Percentiles rank a stretch among this genome's conserved stretches.
Evolutionary conservation across 768 basidiomycete genomes (phyloP).

Genomic region (Terana coerulea): DNA sequence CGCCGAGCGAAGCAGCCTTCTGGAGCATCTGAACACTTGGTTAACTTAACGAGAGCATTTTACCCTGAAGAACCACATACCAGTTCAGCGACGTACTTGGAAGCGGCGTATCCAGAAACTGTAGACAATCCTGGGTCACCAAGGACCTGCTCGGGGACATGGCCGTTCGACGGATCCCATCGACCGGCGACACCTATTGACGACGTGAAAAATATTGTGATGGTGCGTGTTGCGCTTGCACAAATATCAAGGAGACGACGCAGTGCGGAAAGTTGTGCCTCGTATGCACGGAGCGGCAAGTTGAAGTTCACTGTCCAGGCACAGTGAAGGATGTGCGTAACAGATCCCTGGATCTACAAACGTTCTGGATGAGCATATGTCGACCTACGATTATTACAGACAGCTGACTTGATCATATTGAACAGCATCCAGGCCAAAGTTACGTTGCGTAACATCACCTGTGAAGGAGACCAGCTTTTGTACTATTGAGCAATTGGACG

Average conservation of each 20-base stretch:
- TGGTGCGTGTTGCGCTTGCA: neutral
- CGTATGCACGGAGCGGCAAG: conserved; percentile 32
- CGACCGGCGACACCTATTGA: conserved; percentile 29
- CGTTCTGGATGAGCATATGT: too few species aligned
- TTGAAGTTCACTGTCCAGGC: conserved; percentile 43
- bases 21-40: conserved; percentile 6
- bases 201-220: conserved; percentile 29
- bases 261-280: conserved; percentile 31
- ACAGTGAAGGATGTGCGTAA: conserved; percentile 32
- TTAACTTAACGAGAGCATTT: too few species aligned
- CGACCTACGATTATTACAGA: neutral
- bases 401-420: neutral
- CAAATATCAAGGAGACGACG: conserved; percentile 30
- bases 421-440: conserved; percentile 14
- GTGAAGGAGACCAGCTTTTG: conserved; percentile 4
- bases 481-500: neutral
- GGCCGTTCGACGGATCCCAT: conserved; percentile 13
- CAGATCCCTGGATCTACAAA: conserved; percentile 1
- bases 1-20: conserved; percentile 10
- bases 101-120: conserved; percentile 30
- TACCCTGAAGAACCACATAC: too few species aligned
- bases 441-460: conserved; percentile 15
- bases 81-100: conserved; percentile 29
- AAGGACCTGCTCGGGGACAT: conserved; percentile 9
- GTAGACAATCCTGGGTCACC: conserved; percentile 19